Evolutionary conservation across 176 grass and related monocot genomes (phyloP).

Genomic region (Raddia distichophylla): DNA sequence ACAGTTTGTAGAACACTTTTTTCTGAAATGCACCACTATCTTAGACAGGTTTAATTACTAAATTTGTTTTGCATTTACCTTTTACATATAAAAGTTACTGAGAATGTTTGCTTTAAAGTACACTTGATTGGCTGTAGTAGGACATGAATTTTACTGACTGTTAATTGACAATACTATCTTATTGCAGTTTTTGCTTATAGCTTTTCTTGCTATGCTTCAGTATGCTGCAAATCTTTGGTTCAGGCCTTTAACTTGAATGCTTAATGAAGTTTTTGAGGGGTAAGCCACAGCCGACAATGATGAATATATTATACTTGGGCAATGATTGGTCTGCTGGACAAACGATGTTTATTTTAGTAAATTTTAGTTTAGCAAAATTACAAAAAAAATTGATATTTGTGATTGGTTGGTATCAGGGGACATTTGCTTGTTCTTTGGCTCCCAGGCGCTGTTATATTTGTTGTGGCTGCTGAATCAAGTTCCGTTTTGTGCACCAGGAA

Average conservation of each 20-base stretch:
- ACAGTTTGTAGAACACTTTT: not conserved
- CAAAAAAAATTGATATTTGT: not conserved
- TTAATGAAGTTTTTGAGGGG: conserved; percentile 1
- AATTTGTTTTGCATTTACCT: not conserved
- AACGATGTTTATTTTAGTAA: not conserved
- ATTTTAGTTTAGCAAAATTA: not conserved
- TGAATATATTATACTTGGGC: not conserved
- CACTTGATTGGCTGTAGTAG: not conserved
- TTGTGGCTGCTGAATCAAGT: not conserved
- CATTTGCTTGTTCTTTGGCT: not conserved
- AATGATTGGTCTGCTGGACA: not conserved
- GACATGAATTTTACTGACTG: not conserved
- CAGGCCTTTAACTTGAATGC: not conserved
- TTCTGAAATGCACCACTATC: not conserved
- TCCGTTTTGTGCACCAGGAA: too few species aligned
- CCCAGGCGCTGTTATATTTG: not conserved
- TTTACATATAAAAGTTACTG: conserved; percentile 2
- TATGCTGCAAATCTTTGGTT: not conserved
- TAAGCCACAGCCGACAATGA: not conserved
- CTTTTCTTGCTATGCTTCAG: not conserved
- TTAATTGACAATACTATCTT: not conserved
- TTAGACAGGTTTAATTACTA: not conserved
- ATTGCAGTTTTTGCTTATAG: not conserved
- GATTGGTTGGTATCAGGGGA: not conserved
- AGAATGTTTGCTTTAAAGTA: not conserved